Base-by-base conservation (phyloP, 495 filamentous ascomycete genomes). In the Penicillium chermesinum region DNA sequence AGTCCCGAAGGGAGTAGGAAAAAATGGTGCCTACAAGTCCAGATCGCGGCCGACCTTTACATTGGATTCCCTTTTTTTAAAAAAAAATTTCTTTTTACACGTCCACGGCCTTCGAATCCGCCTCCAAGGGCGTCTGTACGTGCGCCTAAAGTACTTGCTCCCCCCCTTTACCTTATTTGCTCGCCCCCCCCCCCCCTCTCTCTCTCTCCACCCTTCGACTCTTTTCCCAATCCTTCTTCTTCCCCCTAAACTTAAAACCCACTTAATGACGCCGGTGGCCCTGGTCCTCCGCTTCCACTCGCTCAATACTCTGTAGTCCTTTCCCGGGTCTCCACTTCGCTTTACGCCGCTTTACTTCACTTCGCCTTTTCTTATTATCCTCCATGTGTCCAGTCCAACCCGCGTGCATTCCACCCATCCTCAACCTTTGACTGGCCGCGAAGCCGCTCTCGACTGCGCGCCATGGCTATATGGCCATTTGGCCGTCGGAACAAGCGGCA, bases 401-500 rank as follows among this genome's bases (percentile, higher is more conserved):
- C n/a, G 49, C 51, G 36, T 16, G 52, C 49, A 41, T 53, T 49
- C 50, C 52, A 38, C 52, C 44, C 46, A 58, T 30, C 47, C 41
- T 56, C 49, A 43, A 55, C 52, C 50, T 55, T 58, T 67, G 59
- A 63, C 53, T 84, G 79, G 88, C 85, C 49, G 49, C 35, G 44
- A 49, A 50, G 49, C 48, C 44, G 42, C 36, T 32, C 43, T 39
- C 44, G 32, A 59, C 38, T 52, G 21, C 41, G 22, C 72, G 74
- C 62, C 52, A 88, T 88, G 85, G 79, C 80, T 60, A 71, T 88
- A 71, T 90, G 86, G 86, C 86, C 83, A 27, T 90, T 88, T 65
- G 76, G 85, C 65, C 82, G 84, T 36, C 86, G 75, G 63, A 81
- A 52, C 42, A 77, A 75, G 64, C 70, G 64, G 55, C 72, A 72